Evolutionary conservation across 805 yeast genomes (phyloP).

Genomic region (Tetrapisispora arboricola): DNA sequence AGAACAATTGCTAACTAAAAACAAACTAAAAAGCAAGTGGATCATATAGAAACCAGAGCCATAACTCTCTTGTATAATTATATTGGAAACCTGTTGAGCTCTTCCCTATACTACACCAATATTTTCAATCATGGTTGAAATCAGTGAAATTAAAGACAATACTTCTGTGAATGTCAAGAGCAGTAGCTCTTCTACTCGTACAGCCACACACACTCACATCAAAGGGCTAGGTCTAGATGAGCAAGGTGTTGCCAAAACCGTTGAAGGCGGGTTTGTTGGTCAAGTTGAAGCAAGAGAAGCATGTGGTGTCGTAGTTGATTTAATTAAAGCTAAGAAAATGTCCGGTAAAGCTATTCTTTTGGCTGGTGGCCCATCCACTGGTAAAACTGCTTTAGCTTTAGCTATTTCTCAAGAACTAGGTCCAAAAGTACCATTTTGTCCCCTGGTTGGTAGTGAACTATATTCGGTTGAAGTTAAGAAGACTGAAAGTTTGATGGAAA

Average conservation of each 20-base stretch:
- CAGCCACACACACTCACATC: conserved; percentile 96
- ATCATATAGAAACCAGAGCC: too few relatives aligned
- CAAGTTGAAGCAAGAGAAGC: conserved; percentile 74
- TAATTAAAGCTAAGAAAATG: conserved; percentile 85
- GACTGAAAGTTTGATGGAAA: conserved; percentile 93
- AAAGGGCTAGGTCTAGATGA: conserved; percentile 92
- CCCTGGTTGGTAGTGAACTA: conserved; percentile 89
- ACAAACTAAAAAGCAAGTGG: too few relatives aligned
- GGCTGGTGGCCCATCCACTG: conserved; percentile 98
- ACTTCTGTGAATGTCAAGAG: neutral
- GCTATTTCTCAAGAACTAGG: conserved; percentile 96
- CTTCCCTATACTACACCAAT: too few relatives aligned
- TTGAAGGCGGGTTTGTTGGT: conserved; percentile 81
- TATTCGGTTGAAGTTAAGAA: conserved; percentile 95
- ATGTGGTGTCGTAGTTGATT: conserved; percentile 88
- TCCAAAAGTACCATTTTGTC: conserved; percentile 95
- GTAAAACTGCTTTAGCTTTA: conserved; percentile 93
- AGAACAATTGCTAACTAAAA: too few relatives aligned
- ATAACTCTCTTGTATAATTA: too few relatives aligned
- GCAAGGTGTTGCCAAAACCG: conserved; percentile 67
- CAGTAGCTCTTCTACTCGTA: conserved; percentile 33
- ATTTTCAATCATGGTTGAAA: conserved; percentile 5
- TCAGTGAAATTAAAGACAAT: conserved; percentile 3
- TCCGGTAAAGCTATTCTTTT: conserved; percentile 91
- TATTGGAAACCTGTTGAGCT: too few relatives aligned